Evolutionary conservation across 331 rosid genomes (phyloP), one percentile per base, ranked within the genome.

Genomic region (Stylosanthes scabra): DNA sequence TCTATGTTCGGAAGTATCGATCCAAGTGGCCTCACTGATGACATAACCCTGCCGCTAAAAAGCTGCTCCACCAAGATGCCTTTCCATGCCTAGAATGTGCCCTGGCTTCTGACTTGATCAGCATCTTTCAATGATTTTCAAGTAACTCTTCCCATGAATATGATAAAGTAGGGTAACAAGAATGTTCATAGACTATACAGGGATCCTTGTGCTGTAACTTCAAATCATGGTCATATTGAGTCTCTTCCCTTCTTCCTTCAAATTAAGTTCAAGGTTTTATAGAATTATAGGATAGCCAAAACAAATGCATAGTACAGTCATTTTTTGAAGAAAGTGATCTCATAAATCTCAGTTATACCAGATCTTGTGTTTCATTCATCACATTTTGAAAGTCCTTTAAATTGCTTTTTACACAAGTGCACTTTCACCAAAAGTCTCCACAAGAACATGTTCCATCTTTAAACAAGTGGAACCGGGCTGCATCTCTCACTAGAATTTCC

Each of bases 401-500:
- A 56, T 29, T 12, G 8, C 77, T 72, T 61, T 72, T 61, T 61
- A 37, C 51, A 25, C 10, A 52, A 52, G 10, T 50, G 5, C 10
- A 40, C 54, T 29, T 67, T 88, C 87, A 91, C 97, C 96, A 91
- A 78, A 91, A 91, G 79, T 91, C 96, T 76, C 96, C 88, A 66
- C 93, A 89, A 9, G 96, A 91, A 84, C 97, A 91, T 3, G 12
- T 72, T 59, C 97, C 97, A 60, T 88, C 88, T 82, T 92, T 92
- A 79, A 92, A 92, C 80, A 92, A 82, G 86, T 92, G 97, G 71
- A 84, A 92, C 47, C 96, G 82, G 45, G 75, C 89, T 40, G 94
- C 70, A 71, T 92, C 96, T 78, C 96, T 86, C 61, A 92, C 97
- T 66, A 92, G 96, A 71, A 92, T 92, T 78, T 89, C 97, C 83